Evolutionary conservation across 2,329 filamentous ascomycete genomes (phyloP).

Genomic region (Fusarium papillatum): DNA sequence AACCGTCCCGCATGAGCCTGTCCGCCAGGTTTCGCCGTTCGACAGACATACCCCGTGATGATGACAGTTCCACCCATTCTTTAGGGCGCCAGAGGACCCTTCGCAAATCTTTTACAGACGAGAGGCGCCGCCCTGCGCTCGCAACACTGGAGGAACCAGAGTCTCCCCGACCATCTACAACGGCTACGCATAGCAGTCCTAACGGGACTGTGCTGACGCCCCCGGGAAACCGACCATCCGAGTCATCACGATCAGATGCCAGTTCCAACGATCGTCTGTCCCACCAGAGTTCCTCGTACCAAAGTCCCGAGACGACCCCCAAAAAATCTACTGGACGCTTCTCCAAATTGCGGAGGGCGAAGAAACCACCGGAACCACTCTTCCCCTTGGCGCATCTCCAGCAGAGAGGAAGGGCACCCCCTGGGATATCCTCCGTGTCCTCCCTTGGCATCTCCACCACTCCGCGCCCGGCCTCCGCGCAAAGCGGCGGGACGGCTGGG

Average conservation of each 20-base stretch:
- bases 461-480: conserved; percentile 52
- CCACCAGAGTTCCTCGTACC: conserved; percentile 66
- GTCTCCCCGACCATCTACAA: conserved; percentile 48
- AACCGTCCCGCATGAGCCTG: conserved; percentile 67
- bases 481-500: conserved; percentile 44
- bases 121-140: conserved; percentile 47
- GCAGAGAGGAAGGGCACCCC: conserved; percentile 67
- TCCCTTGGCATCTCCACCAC: conserved; percentile 54
- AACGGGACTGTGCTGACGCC: conserved; percentile 62
- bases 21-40: conserved; percentile 67
- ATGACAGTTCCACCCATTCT: conserved; percentile 37
- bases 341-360: conserved; percentile 85
- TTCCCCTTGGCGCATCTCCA: conserved; percentile 92
- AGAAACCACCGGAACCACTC: conserved; percentile 80
- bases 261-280: conserved; percentile 78
- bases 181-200: conserved; percentile 41
- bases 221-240: conserved; percentile 63
- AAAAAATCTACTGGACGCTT: conserved; percentile 79
- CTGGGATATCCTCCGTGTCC: conserved; percentile 55
- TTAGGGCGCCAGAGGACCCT: conserved; percentile 36
- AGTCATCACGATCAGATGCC: conserved; percentile 91
- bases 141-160: conserved; percentile 69
- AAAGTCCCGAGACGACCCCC: conserved; percentile 72
- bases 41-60: conserved; percentile 57
- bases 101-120: conserved; percentile 61